Conservation (phyloP, 352 stramenopile genomes). For the Nothophytophthora sp. region DNA sequence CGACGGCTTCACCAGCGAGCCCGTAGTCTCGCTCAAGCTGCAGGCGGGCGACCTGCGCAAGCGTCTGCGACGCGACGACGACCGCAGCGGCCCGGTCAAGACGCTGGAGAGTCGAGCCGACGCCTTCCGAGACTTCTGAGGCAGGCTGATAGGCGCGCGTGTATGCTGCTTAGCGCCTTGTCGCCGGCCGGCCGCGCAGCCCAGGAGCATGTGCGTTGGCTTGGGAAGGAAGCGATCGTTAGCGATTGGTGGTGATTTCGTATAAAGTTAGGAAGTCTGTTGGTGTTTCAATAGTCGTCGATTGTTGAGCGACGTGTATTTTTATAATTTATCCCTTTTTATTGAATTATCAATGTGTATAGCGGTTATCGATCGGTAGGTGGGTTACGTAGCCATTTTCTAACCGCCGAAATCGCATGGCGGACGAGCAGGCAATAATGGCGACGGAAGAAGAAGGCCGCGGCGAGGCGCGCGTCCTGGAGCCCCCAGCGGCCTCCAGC, state of each 20-base stretch:
- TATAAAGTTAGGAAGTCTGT: too few species aligned
- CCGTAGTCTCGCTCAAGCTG: too few species aligned
- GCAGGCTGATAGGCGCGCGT: constrained; percentile 6
- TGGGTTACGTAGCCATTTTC: constrained; percentile 7
- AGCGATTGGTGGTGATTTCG: too few species aligned
- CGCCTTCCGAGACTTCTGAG: constrained; percentile 38
- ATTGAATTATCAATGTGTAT: neutral
- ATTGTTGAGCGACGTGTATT: constrained; percentile 19
- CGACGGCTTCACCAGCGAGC: too few species aligned
- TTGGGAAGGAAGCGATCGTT: constrained; percentile 1
- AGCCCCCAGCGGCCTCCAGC: constrained; percentile 3
- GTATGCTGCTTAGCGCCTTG: too few species aligned
- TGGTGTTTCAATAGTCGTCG: constrained; percentile 23
- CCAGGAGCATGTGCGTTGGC: neutral
- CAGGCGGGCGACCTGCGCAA: constrained; percentile 58
- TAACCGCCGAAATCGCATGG: constrained; percentile 28
- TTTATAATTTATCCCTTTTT: constrained; percentile 4
- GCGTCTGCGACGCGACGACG: constrained; percentile 50
- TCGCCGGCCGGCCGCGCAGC: too few species aligned
- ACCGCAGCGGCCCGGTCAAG: too few species aligned
- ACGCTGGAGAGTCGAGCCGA: constrained; percentile 12
- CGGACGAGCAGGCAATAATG: constrained; percentile 11
- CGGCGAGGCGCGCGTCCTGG: neutral
- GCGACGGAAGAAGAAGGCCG: neutral
- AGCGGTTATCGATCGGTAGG: too few species aligned